These are phyloP conservation scores for Salvia hispanica DNA, from an alignment of 257 asterid species.

Conservation along the genomic window DNA sequence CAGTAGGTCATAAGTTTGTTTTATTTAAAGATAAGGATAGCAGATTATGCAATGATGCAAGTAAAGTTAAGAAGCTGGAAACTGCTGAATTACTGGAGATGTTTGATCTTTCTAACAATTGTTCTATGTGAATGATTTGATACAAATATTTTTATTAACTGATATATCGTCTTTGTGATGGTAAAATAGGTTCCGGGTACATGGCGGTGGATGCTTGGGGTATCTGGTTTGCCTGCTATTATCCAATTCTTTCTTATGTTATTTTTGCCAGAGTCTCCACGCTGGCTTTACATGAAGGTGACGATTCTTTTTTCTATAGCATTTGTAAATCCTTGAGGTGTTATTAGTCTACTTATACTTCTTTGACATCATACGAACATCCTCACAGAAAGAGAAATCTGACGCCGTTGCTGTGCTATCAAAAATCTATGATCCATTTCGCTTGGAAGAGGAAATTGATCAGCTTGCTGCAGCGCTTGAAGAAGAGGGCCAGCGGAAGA, in stretches of 20 bases:
- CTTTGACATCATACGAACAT: conserved; percentile 8
- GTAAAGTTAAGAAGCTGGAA: not conserved
- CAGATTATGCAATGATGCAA: not conserved
- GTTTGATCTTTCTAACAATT: not conserved
- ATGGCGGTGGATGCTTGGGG: conserved; percentile 99
- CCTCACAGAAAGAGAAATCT: conserved; percentile 70
- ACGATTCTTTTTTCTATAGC: conserved; percentile 19
- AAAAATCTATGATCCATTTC: conserved; percentile 77
- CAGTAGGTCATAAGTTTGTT: not conserved
- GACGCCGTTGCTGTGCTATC: conserved; percentile 85
- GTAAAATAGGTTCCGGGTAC: conserved; percentile 78
- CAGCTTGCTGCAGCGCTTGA: conserved; percentile 76
- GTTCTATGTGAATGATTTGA: not conserved
- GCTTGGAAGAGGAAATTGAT: conserved; percentile 80
- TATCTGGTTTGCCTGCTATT: conserved; percentile 77
- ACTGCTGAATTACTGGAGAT: not conserved
- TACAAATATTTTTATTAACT: conserved; percentile 11
- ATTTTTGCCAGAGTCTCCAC: conserved; percentile 92
- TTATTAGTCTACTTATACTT: not conserved
- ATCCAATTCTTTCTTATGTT: conserved; percentile 78
- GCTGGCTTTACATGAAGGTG: conserved; percentile 96
- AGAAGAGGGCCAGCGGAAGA: conserved; percentile 67
- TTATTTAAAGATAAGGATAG: conserved; percentile 15
- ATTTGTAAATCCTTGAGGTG: conserved; percentile 13
- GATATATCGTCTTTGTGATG: conserved; percentile 20